These are phyloP conservation scores for Globisporangium viniferum DNA, from an alignment of 352 stramenopile species.

Conservation along the genomic window DNA sequence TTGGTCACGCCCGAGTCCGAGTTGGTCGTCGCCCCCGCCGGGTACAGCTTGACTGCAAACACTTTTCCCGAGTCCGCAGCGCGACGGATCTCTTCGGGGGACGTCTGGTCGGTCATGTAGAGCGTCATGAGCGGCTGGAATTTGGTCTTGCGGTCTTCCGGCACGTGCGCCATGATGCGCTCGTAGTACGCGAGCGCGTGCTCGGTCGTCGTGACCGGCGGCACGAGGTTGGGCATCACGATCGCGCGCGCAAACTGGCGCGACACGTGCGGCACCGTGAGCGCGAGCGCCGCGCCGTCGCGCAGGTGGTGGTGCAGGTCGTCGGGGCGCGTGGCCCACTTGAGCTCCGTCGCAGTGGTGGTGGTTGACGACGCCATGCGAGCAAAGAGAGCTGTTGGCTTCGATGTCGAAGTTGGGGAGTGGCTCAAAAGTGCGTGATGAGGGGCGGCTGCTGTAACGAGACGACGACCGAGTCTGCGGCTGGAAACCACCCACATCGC, in stretches of 20 bases:
- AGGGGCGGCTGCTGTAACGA: not conserved
- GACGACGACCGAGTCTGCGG: conserved; percentile 2
- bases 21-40: conserved; percentile 97
- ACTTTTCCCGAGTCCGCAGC: conserved; percentile 89
- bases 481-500: conserved; percentile 13
- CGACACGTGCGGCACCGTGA: conserved; percentile 81
- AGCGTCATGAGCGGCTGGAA: conserved; percentile 97
- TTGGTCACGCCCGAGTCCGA: conserved; percentile 97
- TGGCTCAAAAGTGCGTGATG: not conserved
- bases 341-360: conserved; percentile 22
- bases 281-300: conserved; percentile 79
- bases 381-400: not conserved
- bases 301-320: conserved; percentile 99
- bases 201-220: conserved; percentile 94
- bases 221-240: conserved; percentile 99
- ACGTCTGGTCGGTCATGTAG: conserved; percentile 98
- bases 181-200: conserved; percentile 96
- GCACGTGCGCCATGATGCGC: conserved; percentile 89
- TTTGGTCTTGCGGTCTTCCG: conserved; percentile 34
- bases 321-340: conserved; percentile 74
- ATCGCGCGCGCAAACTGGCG: conserved; percentile 88
- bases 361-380: conserved; percentile 1
- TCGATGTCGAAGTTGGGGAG: conserved; percentile 14
- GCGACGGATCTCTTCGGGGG: conserved; percentile 93
- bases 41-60: conserved; percentile 97